These are phyloP conservation scores for Penicillium fuscoglaucum DNA, from an alignment of 2,329 filamentous ascomycete species.

Conservation along the genomic window DNA sequence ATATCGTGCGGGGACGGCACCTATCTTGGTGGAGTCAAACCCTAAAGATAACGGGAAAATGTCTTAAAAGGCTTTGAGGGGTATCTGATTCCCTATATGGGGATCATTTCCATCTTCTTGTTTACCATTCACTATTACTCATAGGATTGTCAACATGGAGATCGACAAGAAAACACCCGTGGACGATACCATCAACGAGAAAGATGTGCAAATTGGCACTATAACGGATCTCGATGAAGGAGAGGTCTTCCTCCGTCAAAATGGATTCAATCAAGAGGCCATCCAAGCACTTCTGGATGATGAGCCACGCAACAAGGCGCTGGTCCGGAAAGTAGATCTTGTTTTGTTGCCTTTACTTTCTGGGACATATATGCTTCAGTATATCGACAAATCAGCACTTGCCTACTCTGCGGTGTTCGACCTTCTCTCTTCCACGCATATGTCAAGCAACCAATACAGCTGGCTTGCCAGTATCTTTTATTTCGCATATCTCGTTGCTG, in stretches of 20 bases:
- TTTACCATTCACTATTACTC: neutral
- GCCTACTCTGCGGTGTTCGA: constrained; percentile 59
- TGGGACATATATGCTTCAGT: constrained; percentile 48
- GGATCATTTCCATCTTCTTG: neutral
- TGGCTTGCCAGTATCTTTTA: constrained; percentile 61
- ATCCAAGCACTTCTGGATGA: constrained; percentile 51
- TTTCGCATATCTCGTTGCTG: constrained; percentile 49
- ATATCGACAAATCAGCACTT: constrained; percentile 58
- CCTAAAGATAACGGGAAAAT: constrained; percentile 12
- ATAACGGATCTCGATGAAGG: constrained; percentile 49
- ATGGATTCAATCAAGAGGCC: constrained; percentile 47
- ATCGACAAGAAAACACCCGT: constrained; percentile 8
- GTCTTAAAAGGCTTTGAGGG: neutral
- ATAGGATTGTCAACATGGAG: constrained; percentile 5
- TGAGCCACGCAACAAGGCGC: constrained; percentile 28
- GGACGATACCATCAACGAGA: constrained; percentile 8
- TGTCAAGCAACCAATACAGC: constrained; percentile 46
- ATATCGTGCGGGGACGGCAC: constrained; percentile 19
- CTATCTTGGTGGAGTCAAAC: constrained; percentile 1
- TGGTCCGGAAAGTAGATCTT: constrained; percentile 51
- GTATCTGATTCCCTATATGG: neutral
- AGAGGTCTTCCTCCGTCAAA: constrained; percentile 51
- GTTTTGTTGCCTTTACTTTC: constrained; percentile 53
- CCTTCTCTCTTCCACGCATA: constrained; percentile 52
- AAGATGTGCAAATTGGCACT: constrained; percentile 25